Conservation (phyloP, 2,329 filamentous ascomycete species). For the Phaeosphaeriaceae sp. region DNA sequence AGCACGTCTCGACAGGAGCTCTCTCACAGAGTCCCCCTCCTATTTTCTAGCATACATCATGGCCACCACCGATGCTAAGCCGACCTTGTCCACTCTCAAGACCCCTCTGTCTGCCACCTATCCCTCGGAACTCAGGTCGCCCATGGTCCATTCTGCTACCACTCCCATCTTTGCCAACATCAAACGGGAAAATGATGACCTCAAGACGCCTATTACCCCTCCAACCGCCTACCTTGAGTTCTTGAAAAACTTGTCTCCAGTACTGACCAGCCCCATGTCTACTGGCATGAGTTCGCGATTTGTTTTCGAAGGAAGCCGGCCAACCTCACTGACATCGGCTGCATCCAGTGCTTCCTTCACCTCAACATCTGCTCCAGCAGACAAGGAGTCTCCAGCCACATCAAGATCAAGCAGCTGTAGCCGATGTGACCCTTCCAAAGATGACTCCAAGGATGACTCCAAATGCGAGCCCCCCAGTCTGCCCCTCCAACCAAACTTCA, state of each 20-base stretch:
- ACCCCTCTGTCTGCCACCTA: slow-evolving; percentile 67
- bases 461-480: slow-evolving; percentile 47
- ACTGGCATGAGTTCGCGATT: slow-evolving; percentile 62
- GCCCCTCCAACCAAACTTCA: slow-evolving; percentile 54
- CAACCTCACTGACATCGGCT: slow-evolving; percentile 47
- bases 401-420: slow-evolving; percentile 49
- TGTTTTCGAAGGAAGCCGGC: slow-evolving; percentile 53
- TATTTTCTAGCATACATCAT: no score
- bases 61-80: slow-evolving; percentile 51
- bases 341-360: slow-evolving; percentile 45
- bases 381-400: slow-evolving; percentile 43
- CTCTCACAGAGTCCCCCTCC: no score
- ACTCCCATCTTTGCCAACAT: slow-evolving; percentile 60
- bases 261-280: slow-evolving; percentile 71
- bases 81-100: slow-evolving; percentile 51
- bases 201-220: slow-evolving; percentile 88
- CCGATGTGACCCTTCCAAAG: slow-evolving; percentile 41
- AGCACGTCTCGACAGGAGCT: slow-evolving; percentile 30
- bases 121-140: slow-evolving; percentile 64
- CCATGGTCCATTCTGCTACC: slow-evolving; percentile 60
- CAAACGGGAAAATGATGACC: slow-evolving; percentile 68
- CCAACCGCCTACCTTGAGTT: slow-evolving; percentile 92
- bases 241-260: slow-evolving; percentile 77
- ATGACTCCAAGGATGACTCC: slow-evolving; percentile 7
- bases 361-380: slow-evolving; percentile 41